Conservation (phyloP, 106 monocot genomes). For the Amphibolis antarctica region DNA sequence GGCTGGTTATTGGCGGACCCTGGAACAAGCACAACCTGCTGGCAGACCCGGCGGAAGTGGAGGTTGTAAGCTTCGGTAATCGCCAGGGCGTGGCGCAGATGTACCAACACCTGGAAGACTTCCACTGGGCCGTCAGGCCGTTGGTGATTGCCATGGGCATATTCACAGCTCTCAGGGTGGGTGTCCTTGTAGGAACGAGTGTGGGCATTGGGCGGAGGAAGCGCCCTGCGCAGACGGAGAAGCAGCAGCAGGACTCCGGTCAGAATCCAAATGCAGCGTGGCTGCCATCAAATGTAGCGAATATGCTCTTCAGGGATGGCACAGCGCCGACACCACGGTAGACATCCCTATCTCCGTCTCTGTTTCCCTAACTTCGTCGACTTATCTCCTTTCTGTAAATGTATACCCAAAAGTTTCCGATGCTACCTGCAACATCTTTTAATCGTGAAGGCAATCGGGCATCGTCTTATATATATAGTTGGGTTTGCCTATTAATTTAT, state of each 20-base stretch:
- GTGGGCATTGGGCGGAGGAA: constrained; percentile 18
- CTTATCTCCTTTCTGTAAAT: too few species aligned
- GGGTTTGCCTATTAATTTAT: too few species aligned
- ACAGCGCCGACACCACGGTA: not conserved
- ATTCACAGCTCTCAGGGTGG: constrained; percentile 52
- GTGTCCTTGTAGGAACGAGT: constrained; percentile 29
- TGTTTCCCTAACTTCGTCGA: too few species aligned
- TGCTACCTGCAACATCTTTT: too few species aligned
- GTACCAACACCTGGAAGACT: constrained; percentile 88
- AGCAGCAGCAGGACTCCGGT: constrained; percentile 21
- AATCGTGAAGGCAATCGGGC: too few species aligned
- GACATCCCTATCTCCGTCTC: too few species aligned
- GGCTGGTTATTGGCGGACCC: constrained; percentile 40
- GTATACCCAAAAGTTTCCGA: too few species aligned
- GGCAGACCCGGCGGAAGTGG: constrained; percentile 71
- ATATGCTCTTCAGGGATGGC: constrained; percentile 57
- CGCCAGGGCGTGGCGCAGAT: constrained; percentile 68
- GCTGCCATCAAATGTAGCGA: constrained; percentile 60
- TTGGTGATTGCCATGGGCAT: constrained; percentile 58
- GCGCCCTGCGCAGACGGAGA: constrained; percentile 3
- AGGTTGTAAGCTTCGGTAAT: constrained; percentile 49
- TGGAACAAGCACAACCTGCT: constrained; percentile 7
- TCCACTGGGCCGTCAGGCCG: constrained; percentile 86
- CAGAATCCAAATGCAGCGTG: constrained; percentile 28
- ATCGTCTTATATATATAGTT: too few species aligned